Percentiles rank a stretch among this genome's conserved stretches.
Evolutionary conservation across 495 filamentous ascomycete genomes (phyloP).

Genomic region (Aspergillus olivimuriae): DNA sequence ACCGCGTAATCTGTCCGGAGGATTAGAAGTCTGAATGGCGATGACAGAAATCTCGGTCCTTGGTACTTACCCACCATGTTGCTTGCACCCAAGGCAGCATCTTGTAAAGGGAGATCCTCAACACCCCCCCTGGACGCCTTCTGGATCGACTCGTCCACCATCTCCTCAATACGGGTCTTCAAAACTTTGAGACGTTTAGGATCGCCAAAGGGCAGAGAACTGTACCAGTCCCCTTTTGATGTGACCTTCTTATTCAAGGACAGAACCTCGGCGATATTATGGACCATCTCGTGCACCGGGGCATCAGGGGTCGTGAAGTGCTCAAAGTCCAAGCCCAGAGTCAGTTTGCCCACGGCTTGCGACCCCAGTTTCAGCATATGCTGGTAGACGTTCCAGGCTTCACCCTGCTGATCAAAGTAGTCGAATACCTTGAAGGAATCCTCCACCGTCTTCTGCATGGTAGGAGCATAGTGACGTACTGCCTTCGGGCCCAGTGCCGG

Average conservation of each 20-base stretch:
- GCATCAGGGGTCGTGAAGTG: constrained; percentile 43
- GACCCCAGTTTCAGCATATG: constrained; percentile 55
- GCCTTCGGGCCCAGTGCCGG: constrained; percentile 49
- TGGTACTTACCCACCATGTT: constrained; percentile 36
- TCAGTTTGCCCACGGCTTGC: constrained; percentile 46
- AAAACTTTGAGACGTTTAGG: constrained; percentile 28
- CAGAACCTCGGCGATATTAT: constrained; percentile 33
- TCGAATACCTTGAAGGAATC: constrained; percentile 47
- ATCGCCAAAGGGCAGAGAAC: constrained; percentile 45
- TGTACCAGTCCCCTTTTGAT: constrained; percentile 43
- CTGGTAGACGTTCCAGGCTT: constrained; percentile 53
- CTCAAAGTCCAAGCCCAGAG: constrained; percentile 43
- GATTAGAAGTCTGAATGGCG: neutral
- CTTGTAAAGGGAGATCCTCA: constrained; percentile 40
- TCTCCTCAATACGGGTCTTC: constrained; percentile 19
- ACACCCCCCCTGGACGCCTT: constrained; percentile 22
- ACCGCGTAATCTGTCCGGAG: constrained; percentile 33
- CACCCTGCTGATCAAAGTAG: constrained; percentile 37
- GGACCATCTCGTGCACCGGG: constrained; percentile 35
- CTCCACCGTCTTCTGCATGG: constrained; percentile 44
- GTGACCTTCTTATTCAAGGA: constrained; percentile 49
- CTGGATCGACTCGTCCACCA: constrained; percentile 34
- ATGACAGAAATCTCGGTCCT: neutral
- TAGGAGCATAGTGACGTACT: constrained; percentile 48
- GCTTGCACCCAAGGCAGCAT: constrained; percentile 43